Percentiles rank a stretch among this genome's conserved stretches.
phyloP scores from a whole-genome alignment of 2,329 filamentous ascomycete genomes.

The Thyridium curvatum region DNA sequence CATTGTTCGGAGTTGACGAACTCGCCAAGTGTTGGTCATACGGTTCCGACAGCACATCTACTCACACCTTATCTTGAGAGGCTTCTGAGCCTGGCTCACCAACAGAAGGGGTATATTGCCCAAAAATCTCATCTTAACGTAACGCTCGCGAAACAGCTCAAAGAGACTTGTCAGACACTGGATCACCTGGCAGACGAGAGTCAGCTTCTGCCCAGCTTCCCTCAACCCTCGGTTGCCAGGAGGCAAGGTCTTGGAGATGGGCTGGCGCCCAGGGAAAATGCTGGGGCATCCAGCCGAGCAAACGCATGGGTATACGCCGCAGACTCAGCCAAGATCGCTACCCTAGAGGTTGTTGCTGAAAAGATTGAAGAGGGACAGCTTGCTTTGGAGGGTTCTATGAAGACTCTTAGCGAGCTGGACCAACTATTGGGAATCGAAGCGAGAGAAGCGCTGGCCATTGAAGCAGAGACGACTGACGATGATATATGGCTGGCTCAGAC shows the following conservation, averaged over 20 bases:
- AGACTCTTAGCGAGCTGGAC: constrained; percentile 41
- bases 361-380: constrained; percentile 53
- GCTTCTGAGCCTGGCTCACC: constrained; percentile 44
- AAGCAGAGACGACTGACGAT: constrained; percentile 17
- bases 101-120: constrained; percentile 50
- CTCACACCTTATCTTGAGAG: constrained; percentile 50
- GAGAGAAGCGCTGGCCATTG: constrained; percentile 14
- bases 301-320: constrained; percentile 55
- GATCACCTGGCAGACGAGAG: constrained; percentile 55
- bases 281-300: constrained; percentile 35
- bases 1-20: constrained; percentile 3
- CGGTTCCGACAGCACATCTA: constrained; percentile 27
- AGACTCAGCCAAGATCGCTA: constrained; percentile 53
- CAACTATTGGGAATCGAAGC: constrained; percentile 34
- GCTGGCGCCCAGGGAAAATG: constrained; percentile 26
- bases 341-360: constrained; percentile 51
- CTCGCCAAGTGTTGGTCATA: constrained; percentile 1
- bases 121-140: constrained; percentile 53
- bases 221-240: constrained; percentile 28
- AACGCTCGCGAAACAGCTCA: constrained; percentile 41
- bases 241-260: constrained; percentile 39
- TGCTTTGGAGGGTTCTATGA: constrained; percentile 46
- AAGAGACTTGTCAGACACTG: constrained; percentile 42
- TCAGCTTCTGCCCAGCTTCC: constrained; percentile 49
- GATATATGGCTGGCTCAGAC: constrained; percentile 29